Evolutionary conservation across 192 early-diverging fungal species (phyloP), one percentile per base, ranked within the genome.

Genomic region (Linnemannia exigua): DNA sequence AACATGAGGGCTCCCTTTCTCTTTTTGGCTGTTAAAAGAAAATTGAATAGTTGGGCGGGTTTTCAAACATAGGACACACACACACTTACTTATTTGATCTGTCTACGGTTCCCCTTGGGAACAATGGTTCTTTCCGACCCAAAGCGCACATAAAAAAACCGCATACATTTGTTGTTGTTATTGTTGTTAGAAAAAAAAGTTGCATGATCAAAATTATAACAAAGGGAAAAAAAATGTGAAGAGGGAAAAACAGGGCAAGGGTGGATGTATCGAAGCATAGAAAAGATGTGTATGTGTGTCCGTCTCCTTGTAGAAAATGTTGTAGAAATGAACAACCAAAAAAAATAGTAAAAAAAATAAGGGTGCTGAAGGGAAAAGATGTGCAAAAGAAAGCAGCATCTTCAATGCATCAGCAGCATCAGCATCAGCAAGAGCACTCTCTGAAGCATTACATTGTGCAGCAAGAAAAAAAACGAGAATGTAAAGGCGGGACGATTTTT

Each of bases 251-350:
- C 2, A 63, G 58, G 25, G 50, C n/a, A 31, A 61, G n/a, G 28
- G 15, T 31, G 28, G 14, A 31, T 63, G 28, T 44, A 44, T 44
- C 41, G 41, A 44, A 44, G 5, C 41, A 44, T 44, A 44, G 41
- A 44, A 44, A 44, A 44, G 41, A 44, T 63, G 28, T 63, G 28
- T 63, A 9, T 54, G 25, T 54, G 52, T 54, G 44, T 46, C 4
- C 11, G 48, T 50, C 48, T 17, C 25, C 28, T 63, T 31, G 52
- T 16, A 63, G 25, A 31, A 63, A 50, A 31, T 33, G 58, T 44
- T 33, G 58, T 63, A 63, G 28, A 63, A 63, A 63, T 63, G 58
- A 63, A n/a, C n/a, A n/a, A n/a, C n/a, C n/a, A n/a, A n/a, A n/a
- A n/a, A n/a, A n/a, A n/a, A n/a, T n/a, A 44, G 41, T 3, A 44